Evolutionary conservation across 495 filamentous ascomycete species (phyloP).

Genomic region (Bombardia bombarda): DNA sequence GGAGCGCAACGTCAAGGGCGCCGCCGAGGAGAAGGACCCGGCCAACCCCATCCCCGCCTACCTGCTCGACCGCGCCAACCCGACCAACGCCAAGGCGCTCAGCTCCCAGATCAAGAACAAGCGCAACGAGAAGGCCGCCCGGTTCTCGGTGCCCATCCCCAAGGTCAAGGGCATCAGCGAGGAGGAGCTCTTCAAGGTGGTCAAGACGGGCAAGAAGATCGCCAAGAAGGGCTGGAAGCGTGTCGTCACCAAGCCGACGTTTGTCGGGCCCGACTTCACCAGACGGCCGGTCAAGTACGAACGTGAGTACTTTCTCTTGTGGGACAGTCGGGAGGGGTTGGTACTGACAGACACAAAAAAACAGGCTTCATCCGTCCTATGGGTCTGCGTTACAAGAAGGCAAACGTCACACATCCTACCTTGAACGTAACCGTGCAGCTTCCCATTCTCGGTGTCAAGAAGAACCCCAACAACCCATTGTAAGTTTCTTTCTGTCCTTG

Average conservation of each 20-base stretch:
- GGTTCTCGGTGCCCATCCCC: conserved; percentile 87
- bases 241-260: conserved; percentile 67
- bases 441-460: conserved; percentile 91
- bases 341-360: no score
- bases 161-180: conserved; percentile 91
- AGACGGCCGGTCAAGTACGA: conserved; percentile 89
- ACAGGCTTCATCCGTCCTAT: conserved; percentile 49
- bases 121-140: conserved; percentile 85
- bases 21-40: conserved; percentile 64
- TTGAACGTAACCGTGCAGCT: conserved; percentile 60
- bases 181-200: conserved; percentile 98
- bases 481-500: no score
- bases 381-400: conserved; percentile 88
- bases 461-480: conserved; percentile 93
- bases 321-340: no score
- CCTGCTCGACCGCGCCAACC: conserved; percentile 80
- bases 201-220: conserved; percentile 76
- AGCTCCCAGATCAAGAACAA: conserved; percentile 32
- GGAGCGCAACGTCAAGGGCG: conserved; percentile 90
- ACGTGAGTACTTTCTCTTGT: conserved; percentile 18
- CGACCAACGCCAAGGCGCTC: conserved; percentile 83
- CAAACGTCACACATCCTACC: conserved; percentile 69
- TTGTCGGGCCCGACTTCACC: conserved; percentile 85
- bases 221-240: conserved; percentile 78
- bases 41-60: conserved; percentile 73